Base-by-base conservation (phyloP, 2,329 filamentous ascomycete genomes). In the Trichoderma polysporum region DNA sequence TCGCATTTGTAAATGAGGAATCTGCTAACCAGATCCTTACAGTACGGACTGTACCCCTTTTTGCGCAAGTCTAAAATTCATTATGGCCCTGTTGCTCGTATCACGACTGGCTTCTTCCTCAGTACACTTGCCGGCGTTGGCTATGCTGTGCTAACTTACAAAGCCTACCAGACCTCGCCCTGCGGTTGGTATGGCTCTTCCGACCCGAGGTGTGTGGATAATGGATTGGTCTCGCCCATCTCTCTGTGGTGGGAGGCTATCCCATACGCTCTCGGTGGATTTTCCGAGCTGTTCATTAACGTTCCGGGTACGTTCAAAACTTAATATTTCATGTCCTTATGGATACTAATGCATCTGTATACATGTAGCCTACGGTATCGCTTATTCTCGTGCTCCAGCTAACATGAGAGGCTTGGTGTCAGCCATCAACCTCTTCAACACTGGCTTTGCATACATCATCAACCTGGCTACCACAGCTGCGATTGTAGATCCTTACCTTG, bases 41-140 rank as follows among this genome's bases (percentile, higher is more conserved):
- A 25, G 49, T 74, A 74, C 54, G 69, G 62, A 35, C 19, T 90
- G n/a, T 90, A 90, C 70, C 88, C 88, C 0, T 74, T 80, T 25
- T 80, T 90, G 6, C 79, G 82, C 63, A 83, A 80, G 66, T 70
- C 74, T 25, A 79, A 80, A 17, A 84, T 90, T 72, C 78, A 79
- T 49, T 88, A 89, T 71, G 84, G 83, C 0, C 85, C 87, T 6
- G 85, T 90, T 70, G 84, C 76, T 50, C 80, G 83, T n/a, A 85
- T 86, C 81, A 82, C 83, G 0, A 77, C 82, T 5, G 88, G 87
- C 2, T 90, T 90, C 74, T 73, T 84, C 25, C 68, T 81, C 22
- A 76, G 76, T 53, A 79, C 80, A 1, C 71, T 82, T 7, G 81
- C 84, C 2, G 88, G 88, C 78, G 76, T 87, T 22, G 86, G 84